Base-by-base conservation (phyloP, 345 rosid species). In the Murraya koenigii region DNA sequence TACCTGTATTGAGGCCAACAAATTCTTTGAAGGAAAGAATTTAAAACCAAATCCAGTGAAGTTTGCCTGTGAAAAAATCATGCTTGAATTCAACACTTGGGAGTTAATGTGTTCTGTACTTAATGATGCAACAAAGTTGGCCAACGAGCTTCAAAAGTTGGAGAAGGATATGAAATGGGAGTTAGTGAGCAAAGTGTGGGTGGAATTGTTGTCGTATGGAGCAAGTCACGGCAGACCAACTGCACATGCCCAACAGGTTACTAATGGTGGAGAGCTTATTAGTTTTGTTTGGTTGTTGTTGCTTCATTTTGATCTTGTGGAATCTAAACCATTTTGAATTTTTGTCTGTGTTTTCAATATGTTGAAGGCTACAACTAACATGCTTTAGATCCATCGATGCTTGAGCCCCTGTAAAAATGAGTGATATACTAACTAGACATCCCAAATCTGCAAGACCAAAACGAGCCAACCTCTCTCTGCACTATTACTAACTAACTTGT, bases 181-280 rank as follows among this genome's bases (percentile, higher is more conserved):
- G 75, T 54, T 87, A 66, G 2, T 90, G 70, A 80, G 91, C 81
- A 79, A 65, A 67, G 84, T 92, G 30, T 94, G 97, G 97, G 88
- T 90, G 47, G 95, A 94, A 36, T 36, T 90, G 61, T 41, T 88
- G 54, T 85, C 89, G 1, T 84, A 86, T 55, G 92, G 90, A 7
- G 95, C 94, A 6, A 82, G 87, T 59, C 90, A 92, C 36, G 87
- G 93, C 75, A 78, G 89, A 20, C 77, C 87, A 8, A 85, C 72
- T 3, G 80, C 89, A 7, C 98, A 93, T 79, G 90, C 91, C 9
- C 90, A 89, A 56, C 86, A 87, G 26, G 78, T 90, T 2, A 85
- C 90, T 36, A 87, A 87, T 82, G 97, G 98, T 0, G 97, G 90
- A 9, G 90, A 92, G 87, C 84, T 92, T 2, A 55, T 94, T 19